Evolutionary conservation across 257 asterid species (phyloP), one percentile per base, ranked within the genome.

Genomic region (Solanum medicagineum): DNA sequence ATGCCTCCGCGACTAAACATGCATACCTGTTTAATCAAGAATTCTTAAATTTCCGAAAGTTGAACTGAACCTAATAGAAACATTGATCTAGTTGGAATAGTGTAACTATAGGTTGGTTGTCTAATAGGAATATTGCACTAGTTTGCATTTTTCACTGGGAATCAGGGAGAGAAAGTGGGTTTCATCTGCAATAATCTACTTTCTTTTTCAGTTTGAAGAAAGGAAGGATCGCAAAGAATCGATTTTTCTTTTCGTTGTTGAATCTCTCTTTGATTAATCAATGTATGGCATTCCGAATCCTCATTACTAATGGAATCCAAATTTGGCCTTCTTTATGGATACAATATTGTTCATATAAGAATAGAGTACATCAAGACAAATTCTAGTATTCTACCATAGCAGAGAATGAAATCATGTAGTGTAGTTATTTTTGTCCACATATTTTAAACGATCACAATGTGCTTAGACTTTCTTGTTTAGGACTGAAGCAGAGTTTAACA

Each of bases 1-100:
- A 73, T 17, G 92, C 90, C 90, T 93, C 95, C 36, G 95, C 98
- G 13, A 96, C 97, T 87, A 96, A 86, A 83, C 98, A 94, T 1
- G 98, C 98, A 85, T 96, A 96, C 90, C 99, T 94, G 88, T 84
- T 45, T 22, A 26, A 16, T 24, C 83, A 51, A 77, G 26, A 16
- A 8, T 68, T 26, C 44, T 65, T 65, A 29, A 65, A 36, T 40
- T 70, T n/a, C 20, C n/a, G 36, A 20, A n/a, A 73, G 81, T 45
- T 45, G 81, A 73, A 73, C 81, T 44, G 81, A 70, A 19, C 77
- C 36, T 68, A 20, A 68, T 47, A 29, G 32, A 29, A 1, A 22
- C 42, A 47, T 0, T 74, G 59, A 22, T 74, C 22, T 74, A 47
- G 81, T 74, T 2, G 81, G 42, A 74, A n/a, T n/a, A 20, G 32